Percentiles rank a stretch among this genome's conserved stretches.
Evolutionary conservation across 2,329 filamentous ascomycete species (phyloP).

Genomic region (Aspergillus terreus): DNA sequence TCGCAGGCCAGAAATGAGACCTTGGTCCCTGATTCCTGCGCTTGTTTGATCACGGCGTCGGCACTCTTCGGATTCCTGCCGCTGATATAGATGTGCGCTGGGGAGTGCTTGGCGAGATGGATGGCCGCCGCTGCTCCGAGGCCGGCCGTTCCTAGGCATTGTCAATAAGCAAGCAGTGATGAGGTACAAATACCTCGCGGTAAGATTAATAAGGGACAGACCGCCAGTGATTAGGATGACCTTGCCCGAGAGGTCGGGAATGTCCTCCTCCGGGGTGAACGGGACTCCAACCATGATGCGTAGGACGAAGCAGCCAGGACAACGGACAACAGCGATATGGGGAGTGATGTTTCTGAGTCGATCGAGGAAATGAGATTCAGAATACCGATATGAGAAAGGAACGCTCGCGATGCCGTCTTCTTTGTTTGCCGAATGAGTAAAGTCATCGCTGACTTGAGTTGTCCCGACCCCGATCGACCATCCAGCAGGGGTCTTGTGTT

Average conservation of each 20-base stretch:
- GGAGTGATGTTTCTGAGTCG: not conserved
- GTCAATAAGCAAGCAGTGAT: too few relatives aligned
- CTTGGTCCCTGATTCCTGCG: conserved; percentile 25
- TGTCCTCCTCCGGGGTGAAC: conserved; percentile 33
- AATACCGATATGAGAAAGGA: not conserved
- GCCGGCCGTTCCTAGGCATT: conserved; percentile 30
- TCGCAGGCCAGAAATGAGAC: conserved; percentile 44
- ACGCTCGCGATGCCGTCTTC: not conserved
- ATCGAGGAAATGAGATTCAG: not conserved
- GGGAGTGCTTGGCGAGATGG: conserved; percentile 39
- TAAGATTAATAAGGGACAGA: conserved; percentile 9
- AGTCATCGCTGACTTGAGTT: not conserved
- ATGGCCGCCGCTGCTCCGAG: conserved; percentile 41
- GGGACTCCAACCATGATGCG: not conserved
- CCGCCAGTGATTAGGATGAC: conserved; percentile 49
- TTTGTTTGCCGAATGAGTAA: not conserved
- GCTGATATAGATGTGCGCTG: conserved; percentile 33
- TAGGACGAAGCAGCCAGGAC: not conserved
- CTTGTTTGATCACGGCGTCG: conserved; percentile 33
- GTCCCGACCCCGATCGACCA: not conserved
- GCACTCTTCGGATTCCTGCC: conserved; percentile 34
- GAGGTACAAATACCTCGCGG: not conserved
- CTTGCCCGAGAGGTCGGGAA: conserved; percentile 38
- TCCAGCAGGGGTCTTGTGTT: not conserved
- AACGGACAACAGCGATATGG: not conserved